Conservation (phyloP, 495 filamentous ascomycete genomes). For the Daldinia decipiens region DNA sequence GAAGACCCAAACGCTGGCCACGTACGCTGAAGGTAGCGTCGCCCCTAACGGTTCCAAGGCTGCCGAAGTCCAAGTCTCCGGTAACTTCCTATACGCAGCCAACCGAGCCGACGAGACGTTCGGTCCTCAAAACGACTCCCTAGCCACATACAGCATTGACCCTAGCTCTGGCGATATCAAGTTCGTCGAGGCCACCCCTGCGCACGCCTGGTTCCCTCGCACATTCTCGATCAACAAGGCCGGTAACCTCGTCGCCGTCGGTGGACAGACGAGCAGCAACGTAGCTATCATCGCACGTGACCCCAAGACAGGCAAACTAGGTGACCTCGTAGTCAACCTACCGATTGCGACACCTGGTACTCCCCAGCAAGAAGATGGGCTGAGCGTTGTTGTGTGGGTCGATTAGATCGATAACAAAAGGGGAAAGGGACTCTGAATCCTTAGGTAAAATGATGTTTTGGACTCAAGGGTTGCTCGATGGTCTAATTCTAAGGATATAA, state of each 20-base stretch:
- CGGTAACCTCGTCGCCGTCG: conserved; percentile 70
- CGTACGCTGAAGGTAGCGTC: conserved; percentile 48
- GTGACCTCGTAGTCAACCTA: conserved; percentile 57
- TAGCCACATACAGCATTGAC: conserved; percentile 54
- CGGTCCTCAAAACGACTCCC: conserved; percentile 52
- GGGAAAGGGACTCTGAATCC: neutral
- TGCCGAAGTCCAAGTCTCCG: conserved; percentile 54
- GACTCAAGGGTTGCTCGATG: neutral
- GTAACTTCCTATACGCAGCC: conserved; percentile 55
- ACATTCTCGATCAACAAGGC: conserved; percentile 72
- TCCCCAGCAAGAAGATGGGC: conserved; percentile 57
- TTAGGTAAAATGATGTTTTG: neutral
- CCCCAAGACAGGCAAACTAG: conserved; percentile 63
- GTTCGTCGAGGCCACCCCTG: conserved; percentile 54
- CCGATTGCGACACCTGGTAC: conserved; percentile 54
- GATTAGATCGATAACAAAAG: conserved; percentile 43
- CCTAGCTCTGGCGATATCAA: conserved; percentile 48
- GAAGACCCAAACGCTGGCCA: conserved; percentile 52
- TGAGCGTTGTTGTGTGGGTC: conserved; percentile 58
- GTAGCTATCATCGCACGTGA: conserved; percentile 71
- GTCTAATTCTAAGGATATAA: neutral
- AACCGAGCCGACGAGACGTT: conserved; percentile 59
- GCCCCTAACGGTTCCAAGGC: conserved; percentile 55
- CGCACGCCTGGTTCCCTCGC: conserved; percentile 60
- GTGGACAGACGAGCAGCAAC: conserved; percentile 68